A percentile compares a stretch with the other conserved stretches of the same genome.
phyloP scores from a whole-genome alignment of 129 eudicot genomes.

The Cynara cardunculus region DNA sequence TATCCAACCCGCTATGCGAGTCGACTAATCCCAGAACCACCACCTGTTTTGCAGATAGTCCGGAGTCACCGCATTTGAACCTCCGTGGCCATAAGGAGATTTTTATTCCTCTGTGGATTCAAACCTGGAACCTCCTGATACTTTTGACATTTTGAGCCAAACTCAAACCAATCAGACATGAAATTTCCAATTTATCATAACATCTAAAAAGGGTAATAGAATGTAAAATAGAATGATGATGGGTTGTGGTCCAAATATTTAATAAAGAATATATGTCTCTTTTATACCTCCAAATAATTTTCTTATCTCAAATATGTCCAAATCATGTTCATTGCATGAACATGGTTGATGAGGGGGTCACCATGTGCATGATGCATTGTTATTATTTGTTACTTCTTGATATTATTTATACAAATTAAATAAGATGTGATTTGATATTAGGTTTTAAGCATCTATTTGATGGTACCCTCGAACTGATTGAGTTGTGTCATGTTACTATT shows the following conservation, averaged over 20 bases:
- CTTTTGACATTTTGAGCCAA: no score
- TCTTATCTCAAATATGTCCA: constrained; percentile 18
- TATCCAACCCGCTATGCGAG: no score
- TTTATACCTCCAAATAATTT: not conserved
- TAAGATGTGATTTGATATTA: not conserved
- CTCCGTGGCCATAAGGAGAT: no score
- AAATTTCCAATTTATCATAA: not conserved
- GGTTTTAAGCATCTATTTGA: constrained; percentile 4
- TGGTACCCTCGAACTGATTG: not conserved
- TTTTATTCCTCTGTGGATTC: no score
- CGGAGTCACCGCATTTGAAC: no score
- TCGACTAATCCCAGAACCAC: no score
- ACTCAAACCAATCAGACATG: no score
- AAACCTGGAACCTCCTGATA: no score
- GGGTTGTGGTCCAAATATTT: constrained; percentile 16
- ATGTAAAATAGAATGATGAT: not conserved
- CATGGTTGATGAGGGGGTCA: constrained; percentile 26
- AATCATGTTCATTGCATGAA: constrained; percentile 21
- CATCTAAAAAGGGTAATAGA: not conserved
- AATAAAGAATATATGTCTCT: constrained; percentile 2
- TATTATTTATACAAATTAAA: not conserved
- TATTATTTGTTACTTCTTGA: constrained; percentile 1
- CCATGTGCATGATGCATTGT: constrained; percentile 22
- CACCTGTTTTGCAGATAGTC: no score
- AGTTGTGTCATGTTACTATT: not conserved